Evolutionary conservation across 208 protist species (phyloP).

Genomic region (Crithidia brevicula): DNA sequence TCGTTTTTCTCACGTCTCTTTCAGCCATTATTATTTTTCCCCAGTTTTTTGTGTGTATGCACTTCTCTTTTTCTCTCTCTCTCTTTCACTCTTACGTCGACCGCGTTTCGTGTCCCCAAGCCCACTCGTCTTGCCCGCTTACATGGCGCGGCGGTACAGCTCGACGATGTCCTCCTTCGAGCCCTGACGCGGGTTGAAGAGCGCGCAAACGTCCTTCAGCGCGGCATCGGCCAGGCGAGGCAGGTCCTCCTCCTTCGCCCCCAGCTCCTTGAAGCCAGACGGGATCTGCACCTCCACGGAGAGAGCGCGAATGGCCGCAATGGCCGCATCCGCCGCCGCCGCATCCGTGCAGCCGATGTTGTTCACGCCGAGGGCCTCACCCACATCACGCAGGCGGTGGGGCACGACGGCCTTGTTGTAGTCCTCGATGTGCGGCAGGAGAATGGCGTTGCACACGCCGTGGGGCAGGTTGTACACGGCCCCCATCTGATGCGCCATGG

Average conservation of each 20-base stretch:
- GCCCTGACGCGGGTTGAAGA: constrained; percentile 61
- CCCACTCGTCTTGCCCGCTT: too few relatives aligned
- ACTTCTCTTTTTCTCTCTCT: not conserved
- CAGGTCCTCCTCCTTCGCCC: constrained; percentile 52
- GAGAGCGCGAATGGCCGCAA: constrained; percentile 57
- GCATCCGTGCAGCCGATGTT: constrained; percentile 45
- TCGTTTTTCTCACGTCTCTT: too few relatives aligned
- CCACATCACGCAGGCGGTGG: constrained; percentile 66
- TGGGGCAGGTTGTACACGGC: constrained; percentile 85
- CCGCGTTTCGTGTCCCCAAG: too few relatives aligned
- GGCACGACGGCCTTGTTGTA: constrained; percentile 64
- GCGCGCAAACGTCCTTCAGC: constrained; percentile 50
- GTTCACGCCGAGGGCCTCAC: constrained; percentile 47
- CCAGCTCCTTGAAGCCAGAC: constrained; percentile 58
- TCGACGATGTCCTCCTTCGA: constrained; percentile 58
- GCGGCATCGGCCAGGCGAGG: constrained; percentile 49
- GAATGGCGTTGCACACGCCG: constrained; percentile 88
- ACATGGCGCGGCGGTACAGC: constrained; percentile 49
- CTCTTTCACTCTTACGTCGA: not conserved
- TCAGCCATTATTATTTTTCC: not conserved
- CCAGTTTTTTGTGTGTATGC: constrained; percentile 11
- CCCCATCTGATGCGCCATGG: constrained; percentile 90
- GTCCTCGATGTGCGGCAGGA: constrained; percentile 81
- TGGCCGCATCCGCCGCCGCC: constrained; percentile 53
- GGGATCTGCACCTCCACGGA: constrained; percentile 61